A percentile compares a stretch with the other conserved stretches of the same genome.
Evolutionary conservation across 108 stramenopile genomes (phyloP).

Genomic region (Epithemia pelagica): DNA sequence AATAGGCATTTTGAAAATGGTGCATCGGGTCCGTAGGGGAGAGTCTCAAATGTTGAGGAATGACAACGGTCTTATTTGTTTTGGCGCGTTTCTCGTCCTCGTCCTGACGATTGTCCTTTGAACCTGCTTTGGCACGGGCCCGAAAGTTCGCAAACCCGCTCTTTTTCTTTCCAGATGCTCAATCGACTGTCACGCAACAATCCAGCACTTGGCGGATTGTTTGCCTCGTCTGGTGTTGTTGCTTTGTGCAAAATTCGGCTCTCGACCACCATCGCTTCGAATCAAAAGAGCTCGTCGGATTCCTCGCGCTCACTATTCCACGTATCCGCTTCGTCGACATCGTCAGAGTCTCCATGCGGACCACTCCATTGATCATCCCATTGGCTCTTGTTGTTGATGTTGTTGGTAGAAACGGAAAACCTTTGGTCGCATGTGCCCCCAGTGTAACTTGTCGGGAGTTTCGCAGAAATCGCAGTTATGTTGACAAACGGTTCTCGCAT

Average conservation of each 20-base stretch:
- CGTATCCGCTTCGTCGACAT: conserved; percentile 24
- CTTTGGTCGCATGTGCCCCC: neutral
- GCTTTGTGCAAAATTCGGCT: neutral
- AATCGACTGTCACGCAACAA: conserved; percentile 4
- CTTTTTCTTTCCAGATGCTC: conserved; percentile 8
- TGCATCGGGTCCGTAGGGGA: neutral
- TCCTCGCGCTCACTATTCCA: conserved; percentile 23
- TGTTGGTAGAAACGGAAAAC: conserved; percentile 1
- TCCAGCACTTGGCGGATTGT: neutral
- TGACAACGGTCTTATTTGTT: neutral
- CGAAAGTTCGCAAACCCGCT: conserved; percentile 10
- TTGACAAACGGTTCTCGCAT: conserved; percentile 41
- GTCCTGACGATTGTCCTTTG: neutral
- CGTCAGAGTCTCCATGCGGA: conserved; percentile 23
- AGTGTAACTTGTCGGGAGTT: conserved; percentile 24
- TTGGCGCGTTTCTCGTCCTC: neutral
- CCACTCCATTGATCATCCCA: conserved; percentile 39
- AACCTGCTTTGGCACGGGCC: neutral
- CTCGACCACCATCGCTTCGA: neutral
- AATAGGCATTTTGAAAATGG: neutral
- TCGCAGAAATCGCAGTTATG: conserved; percentile 74
- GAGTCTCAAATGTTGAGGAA: conserved; percentile 1
- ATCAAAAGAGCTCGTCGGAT: conserved; percentile 7
- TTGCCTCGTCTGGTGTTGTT: neutral
- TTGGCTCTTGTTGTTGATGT: conserved; percentile 10